Percentiles rank a stretch among this genome's conserved stretches.
These are phyloP conservation scores for Brachypodium distachyon DNA, from an alignment of 202 grass and related monocot species.

Conservation along the genomic window DNA sequence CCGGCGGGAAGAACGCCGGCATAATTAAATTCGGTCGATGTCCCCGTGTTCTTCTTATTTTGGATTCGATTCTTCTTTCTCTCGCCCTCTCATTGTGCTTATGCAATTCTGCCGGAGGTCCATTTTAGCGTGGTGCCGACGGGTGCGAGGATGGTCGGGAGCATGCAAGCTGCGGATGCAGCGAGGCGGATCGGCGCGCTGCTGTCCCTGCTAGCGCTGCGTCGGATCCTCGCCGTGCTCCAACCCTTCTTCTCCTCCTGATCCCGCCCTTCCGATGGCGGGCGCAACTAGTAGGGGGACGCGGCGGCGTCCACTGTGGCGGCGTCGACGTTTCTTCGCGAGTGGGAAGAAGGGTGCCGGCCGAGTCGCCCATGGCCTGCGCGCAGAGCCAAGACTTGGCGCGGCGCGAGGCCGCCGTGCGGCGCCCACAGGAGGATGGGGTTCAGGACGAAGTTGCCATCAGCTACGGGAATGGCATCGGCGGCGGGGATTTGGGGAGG, in stretches of 20 bases:
- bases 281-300: conserved; percentile 5
- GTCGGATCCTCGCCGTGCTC: conserved; percentile 53
- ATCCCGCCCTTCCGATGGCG: conserved; percentile 61
- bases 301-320: not conserved
- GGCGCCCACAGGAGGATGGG: conserved; percentile 27
- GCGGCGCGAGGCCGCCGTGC: conserved; percentile 22
- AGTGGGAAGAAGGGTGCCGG: conserved; percentile 49
- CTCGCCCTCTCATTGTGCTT: not conserved
- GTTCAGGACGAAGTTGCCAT: too few relatives aligned
- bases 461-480: too few relatives aligned
- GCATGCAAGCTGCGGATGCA: conserved; percentile 69
- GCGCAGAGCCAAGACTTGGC: conserved; percentile 45
- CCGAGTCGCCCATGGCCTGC: conserved; percentile 25
- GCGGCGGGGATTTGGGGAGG: too few relatives aligned
- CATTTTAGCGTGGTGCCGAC: conserved; percentile 33
- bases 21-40: not conserved
- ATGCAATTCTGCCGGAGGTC: not conserved
- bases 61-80: not conserved
- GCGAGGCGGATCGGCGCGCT: conserved; percentile 55
- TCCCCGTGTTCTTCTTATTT: too few relatives aligned
- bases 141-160: conserved; percentile 36
- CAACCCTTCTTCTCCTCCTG: conserved; percentile 44
- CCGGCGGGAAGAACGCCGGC: not conserved
- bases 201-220: conserved; percentile 58
- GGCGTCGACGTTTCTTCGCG: not conserved